phyloP scores from a whole-genome alignment of 2,329 filamentous ascomycete genomes.

The Fulvia fulva region DNA sequence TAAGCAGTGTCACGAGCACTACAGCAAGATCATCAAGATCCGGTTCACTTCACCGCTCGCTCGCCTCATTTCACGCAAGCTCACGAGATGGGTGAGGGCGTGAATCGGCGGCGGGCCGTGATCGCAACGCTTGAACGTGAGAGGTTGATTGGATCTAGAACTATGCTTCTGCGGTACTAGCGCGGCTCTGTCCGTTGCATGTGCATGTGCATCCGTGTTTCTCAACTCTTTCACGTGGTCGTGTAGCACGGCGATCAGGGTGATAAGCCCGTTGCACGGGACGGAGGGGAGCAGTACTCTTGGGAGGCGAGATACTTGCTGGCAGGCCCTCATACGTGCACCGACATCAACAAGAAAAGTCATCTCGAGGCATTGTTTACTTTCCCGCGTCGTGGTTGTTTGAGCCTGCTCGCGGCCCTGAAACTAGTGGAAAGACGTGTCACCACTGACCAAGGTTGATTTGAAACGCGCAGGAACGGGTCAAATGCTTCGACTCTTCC shows the following conservation, averaged over 20 bases:
- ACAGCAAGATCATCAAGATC: not conserved
- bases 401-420: not conserved
- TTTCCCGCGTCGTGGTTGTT: not conserved
- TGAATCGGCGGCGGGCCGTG: not conserved
- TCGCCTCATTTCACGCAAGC: not conserved
- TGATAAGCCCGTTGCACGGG: not conserved
- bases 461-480: not conserved
- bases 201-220: not conserved
- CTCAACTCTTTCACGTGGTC: not conserved
- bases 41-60: not conserved
- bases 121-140: not conserved
- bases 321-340: not conserved
- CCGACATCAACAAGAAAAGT: not conserved
- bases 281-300: not conserved
- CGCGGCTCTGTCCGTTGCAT: not conserved
- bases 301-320: not conserved
- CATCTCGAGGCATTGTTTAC: not conserved
- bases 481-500: constrained; percentile 24
- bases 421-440: constrained; percentile 8
- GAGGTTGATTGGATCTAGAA: not conserved
- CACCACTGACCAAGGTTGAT: constrained; percentile 2
- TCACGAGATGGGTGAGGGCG: not conserved
- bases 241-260: not conserved
- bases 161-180: not conserved
- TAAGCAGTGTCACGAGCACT: not conserved